phyloP scores from a whole-genome alignment of 345 rosid species.

The Gossypium turneri region DNA sequence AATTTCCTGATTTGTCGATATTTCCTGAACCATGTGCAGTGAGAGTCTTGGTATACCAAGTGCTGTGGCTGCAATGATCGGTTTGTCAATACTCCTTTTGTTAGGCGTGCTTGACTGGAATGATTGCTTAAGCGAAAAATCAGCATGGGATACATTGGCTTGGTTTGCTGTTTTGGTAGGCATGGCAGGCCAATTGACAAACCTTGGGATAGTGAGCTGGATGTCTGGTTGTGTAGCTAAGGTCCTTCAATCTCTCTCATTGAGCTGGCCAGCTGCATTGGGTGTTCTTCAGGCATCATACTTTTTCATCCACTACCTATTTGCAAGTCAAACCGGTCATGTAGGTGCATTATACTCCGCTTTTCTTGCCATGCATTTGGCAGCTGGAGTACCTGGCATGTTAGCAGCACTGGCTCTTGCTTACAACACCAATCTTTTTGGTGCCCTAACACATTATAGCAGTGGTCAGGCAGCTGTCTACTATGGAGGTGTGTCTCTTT shows the following conservation, averaged over 20 bases:
- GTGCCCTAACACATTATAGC: constrained; percentile 90
- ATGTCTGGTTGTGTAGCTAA: constrained; percentile 78
- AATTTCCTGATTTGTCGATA: neutral
- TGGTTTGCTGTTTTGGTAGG: constrained; percentile 97
- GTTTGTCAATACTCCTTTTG: constrained; percentile 74
- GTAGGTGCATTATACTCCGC: constrained; percentile 97
- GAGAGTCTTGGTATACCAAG: constrained; percentile 83
- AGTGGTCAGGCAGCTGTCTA: constrained; percentile 98
- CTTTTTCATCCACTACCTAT: constrained; percentile 86
- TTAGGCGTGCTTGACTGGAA: constrained; percentile 96
- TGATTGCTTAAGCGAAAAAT: constrained; percentile 88
- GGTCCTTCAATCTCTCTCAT: constrained; percentile 60
- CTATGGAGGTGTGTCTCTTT: constrained; percentile 65
- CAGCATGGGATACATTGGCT: constrained; percentile 97
- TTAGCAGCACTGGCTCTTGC: constrained; percentile 90
- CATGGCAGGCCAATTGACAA: constrained; percentile 92
- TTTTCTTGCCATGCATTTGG: constrained; percentile 91
- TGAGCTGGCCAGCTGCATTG: constrained; percentile 92
- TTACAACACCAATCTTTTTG: constrained; percentile 85
- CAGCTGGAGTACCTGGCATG: constrained; percentile 79
- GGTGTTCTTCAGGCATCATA: constrained; percentile 84
- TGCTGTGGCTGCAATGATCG: constrained; percentile 96
- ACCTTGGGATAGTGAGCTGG: constrained; percentile 83
- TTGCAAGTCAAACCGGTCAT: constrained; percentile 96
- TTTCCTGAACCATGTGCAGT: constrained; percentile 36